These are phyloP conservation scores for Cercospora sojina DNA, from an alignment of 2,329 filamentous ascomycete genomes.

Conservation along the genomic window DNA sequence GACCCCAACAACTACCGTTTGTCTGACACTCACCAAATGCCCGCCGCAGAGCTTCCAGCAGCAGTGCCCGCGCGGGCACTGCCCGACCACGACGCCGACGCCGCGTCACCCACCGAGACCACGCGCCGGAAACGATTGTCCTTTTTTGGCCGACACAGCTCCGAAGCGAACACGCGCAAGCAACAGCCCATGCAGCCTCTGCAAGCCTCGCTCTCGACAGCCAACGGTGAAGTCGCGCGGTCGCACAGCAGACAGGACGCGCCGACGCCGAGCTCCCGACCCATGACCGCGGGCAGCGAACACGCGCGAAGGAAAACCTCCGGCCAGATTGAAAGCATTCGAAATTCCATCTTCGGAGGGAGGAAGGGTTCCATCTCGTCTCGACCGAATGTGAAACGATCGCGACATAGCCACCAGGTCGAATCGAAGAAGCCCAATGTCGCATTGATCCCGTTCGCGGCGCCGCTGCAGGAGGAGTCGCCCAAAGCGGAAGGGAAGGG, in stretches of 20 bases:
- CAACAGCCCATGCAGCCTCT: constrained; percentile 16
- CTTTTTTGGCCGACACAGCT: constrained; percentile 30
- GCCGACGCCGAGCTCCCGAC: constrained; percentile 19
- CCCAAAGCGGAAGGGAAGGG: constrained; percentile 5
- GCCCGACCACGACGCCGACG: constrained; percentile 13
- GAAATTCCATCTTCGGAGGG: constrained; percentile 30
- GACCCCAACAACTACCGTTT: constrained; percentile 10
- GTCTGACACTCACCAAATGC: constrained; percentile 12
- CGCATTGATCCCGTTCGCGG: constrained; percentile 20
- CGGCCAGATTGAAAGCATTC: constrained; percentile 30
- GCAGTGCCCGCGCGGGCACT: constrained; percentile 16
- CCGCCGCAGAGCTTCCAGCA: constrained; percentile 1
- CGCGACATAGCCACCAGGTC: constrained; percentile 18
- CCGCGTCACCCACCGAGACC: constrained; percentile 18
- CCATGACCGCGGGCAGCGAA: constrained; percentile 21
- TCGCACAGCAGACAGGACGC: background rate
- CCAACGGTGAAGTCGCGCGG: constrained; percentile 1
- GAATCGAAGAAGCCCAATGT: constrained; percentile 10
- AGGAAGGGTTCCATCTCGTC: constrained; percentile 15
- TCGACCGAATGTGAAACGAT: constrained; percentile 16
- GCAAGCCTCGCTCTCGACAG: constrained; percentile 17
- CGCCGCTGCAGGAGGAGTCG: constrained; percentile 12
- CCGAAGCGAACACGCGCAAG: constrained; percentile 24
- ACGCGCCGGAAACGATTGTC: constrained; percentile 30
- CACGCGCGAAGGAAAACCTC: constrained; percentile 23